Conservation (phyloP, 73 alveolate species). For the Tetrahymena elliotti region DNA sequence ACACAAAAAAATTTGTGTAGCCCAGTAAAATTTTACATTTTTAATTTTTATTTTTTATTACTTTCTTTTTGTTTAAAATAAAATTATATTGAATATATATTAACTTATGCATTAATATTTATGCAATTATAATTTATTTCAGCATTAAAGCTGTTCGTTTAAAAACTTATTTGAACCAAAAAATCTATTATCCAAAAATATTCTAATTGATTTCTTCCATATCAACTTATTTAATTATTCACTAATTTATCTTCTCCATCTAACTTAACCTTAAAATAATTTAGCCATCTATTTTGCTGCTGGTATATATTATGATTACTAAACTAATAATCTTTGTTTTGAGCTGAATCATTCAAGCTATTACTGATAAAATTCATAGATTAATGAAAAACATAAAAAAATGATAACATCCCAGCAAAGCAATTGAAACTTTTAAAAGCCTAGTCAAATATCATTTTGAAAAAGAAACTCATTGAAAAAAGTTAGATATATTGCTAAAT, state of each 20-base stretch:
- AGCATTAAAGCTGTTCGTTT: background rate
- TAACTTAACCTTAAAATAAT: no score
- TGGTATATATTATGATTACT: no score
- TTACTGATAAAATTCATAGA: no score
- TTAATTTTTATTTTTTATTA: background rate
- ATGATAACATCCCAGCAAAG: no score
- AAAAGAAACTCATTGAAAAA: no score
- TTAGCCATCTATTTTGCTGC: no score
- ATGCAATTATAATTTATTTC: background rate
- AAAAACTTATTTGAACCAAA: background rate
- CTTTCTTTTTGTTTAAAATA: background rate
- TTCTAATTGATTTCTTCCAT: background rate
- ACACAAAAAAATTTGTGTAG: background rate
- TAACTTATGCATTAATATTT: background rate
- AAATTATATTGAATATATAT: background rate
- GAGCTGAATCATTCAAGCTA: no score
- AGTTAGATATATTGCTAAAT: no score
- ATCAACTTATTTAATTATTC: background rate
- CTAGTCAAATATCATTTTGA: no score
- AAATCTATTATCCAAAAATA: background rate
- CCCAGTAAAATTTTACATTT: background rate
- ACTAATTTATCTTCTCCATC: background rate
- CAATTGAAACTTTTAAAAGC: no score
- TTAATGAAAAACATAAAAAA: no score
- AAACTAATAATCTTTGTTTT: no score